Conservation (phyloP, 192 early-diverging fungal genomes). For the Backusella psychrophila region DNA sequence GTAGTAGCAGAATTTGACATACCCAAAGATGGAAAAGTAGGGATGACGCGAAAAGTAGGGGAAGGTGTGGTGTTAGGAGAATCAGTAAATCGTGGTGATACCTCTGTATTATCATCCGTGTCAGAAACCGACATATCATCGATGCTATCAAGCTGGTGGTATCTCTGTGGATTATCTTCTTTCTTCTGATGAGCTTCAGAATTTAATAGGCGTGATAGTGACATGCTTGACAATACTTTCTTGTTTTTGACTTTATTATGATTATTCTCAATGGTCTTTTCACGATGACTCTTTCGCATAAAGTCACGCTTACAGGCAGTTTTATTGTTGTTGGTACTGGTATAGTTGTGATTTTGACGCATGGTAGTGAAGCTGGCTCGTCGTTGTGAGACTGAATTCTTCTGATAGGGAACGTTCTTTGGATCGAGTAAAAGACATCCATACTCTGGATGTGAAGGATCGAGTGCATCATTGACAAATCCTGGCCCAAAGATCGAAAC, state of each 20-base stretch:
- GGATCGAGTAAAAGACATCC: conserved; percentile 31
- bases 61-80: conserved; percentile 15
- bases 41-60: conserved; percentile 21
- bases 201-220: conserved; percentile 19
- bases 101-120: conserved; percentile 1
- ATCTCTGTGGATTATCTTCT: background rate
- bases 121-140: background rate
- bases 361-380: conserved; percentile 14
- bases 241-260: background rate
- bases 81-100: background rate
- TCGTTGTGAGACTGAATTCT: background rate
- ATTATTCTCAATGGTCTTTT: background rate
- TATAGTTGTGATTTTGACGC: conserved; percentile 17
- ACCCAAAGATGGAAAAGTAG: conserved; percentile 3
- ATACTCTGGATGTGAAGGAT: conserved; percentile 34
- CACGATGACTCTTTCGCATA: conserved; percentile 13
- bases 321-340: background rate
- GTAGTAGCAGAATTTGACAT: background rate
- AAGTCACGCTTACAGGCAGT: conserved; percentile 18
- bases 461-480: conserved; percentile 30
- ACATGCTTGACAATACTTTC: conserved; percentile 18
- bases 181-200: background rate
- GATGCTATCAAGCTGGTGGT: background rate
- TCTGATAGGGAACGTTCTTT: conserved; percentile 8
- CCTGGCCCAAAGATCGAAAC: conserved; percentile 41